These are phyloP conservation scores for Fusarium gaditjirri DNA, from an alignment of 2,329 filamentous ascomycete genomes.

Conservation along the genomic window DNA sequence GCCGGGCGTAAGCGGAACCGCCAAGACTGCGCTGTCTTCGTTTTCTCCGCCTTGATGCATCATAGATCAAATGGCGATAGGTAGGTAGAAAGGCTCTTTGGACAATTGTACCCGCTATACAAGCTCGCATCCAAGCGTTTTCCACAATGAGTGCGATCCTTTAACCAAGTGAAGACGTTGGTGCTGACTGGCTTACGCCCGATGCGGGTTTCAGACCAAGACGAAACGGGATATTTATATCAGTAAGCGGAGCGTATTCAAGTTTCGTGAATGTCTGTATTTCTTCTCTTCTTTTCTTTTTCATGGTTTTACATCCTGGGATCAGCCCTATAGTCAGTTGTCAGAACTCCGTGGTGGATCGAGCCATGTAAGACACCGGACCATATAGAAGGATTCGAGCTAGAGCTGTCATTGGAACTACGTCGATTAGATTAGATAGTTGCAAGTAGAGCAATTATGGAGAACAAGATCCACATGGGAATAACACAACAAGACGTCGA, in stretches of 20 bases:
- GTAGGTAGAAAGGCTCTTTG: neutral
- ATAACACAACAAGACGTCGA: neutral
- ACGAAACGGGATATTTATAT: constrained; percentile 2
- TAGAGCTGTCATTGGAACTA: neutral
- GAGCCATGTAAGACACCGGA: neutral
- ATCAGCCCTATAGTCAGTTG: constrained; percentile 29
- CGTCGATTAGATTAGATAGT: neutral
- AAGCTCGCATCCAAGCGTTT: constrained; percentile 6
- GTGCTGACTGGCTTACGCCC: constrained; percentile 32
- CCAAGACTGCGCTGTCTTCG: neutral
- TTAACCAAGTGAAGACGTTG: neutral
- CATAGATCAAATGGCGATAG: neutral
- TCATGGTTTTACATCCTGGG: neutral
- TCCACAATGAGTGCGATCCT: neutral
- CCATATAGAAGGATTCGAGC: neutral
- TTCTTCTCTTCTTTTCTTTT: neutral
- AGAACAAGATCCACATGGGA: constrained; percentile 3
- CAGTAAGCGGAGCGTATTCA: neutral
- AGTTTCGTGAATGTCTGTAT: neutral
- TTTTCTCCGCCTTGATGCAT: neutral
- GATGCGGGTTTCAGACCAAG: neutral
- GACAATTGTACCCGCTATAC: neutral
- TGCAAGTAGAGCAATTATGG: neutral
- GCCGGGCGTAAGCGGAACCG: constrained; percentile 17
- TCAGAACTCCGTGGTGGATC: neutral